Percentiles rank a stretch among this genome's conserved stretches.
Conservation (phyloP, 2,329 filamentous ascomycete species). For the Colletotrichum sublineola region DNA sequence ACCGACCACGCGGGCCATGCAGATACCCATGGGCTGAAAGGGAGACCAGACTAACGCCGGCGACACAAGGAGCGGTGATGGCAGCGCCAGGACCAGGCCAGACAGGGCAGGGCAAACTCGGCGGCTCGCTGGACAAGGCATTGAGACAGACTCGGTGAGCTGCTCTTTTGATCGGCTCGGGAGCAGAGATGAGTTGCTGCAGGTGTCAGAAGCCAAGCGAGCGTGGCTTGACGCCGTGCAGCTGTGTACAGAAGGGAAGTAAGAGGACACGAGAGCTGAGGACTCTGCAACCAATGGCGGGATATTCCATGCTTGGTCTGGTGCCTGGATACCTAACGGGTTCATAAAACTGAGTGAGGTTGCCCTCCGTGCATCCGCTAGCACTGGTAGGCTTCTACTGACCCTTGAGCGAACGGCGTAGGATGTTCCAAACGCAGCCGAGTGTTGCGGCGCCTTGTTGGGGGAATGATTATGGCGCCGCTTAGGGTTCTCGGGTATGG, state of each 20-base stretch:
- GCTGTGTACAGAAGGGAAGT: not conserved
- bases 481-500: slow-evolving; percentile 14
- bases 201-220: slow-evolving; percentile 38
- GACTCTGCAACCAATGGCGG: not conserved
- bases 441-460: slow-evolving; percentile 11
- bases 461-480: not conserved
- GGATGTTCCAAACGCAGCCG: not conserved
- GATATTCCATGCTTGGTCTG: slow-evolving; percentile 2
- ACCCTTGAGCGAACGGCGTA: not conserved
- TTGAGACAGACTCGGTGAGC: not conserved
- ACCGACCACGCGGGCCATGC: slow-evolving; percentile 4
- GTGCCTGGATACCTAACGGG: not conserved
- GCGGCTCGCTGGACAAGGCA: not conserved
- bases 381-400: slow-evolving; percentile 3
- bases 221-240: slow-evolving; percentile 27
- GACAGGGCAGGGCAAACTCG: slow-evolving; percentile 19
- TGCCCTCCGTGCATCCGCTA: slow-evolving; percentile 11
- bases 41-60: slow-evolving; percentile 10
- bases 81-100: slow-evolving; percentile 4
- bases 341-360: not conserved
- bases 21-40: slow-evolving; percentile 31
- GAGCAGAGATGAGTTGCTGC: slow-evolving; percentile 22
- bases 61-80: slow-evolving; percentile 2
- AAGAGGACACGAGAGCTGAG: slow-evolving; percentile 16
- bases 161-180: slow-evolving; percentile 6